Evolutionary conservation across 1,139 yeast species (phyloP).

Genomic region (Diutina pseudorugosa): DNA sequence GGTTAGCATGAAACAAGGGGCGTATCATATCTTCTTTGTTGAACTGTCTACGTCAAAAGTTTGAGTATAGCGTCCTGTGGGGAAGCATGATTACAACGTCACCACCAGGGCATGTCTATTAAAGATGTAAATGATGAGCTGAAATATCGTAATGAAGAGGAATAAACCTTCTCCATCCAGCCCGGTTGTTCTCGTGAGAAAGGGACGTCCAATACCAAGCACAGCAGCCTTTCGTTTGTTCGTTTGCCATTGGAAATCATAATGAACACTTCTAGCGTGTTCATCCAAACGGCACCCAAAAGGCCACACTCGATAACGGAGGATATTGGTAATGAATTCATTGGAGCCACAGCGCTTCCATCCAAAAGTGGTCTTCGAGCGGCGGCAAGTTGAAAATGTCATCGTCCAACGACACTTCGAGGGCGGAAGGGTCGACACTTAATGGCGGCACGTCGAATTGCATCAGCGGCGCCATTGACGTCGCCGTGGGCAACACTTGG

Average conservation of each 20-base stretch:
- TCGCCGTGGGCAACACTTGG: not conserved
- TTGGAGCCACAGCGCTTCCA: not conserved
- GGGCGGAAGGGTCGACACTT: not conserved
- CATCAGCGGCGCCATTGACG: not conserved
- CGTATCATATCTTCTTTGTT: too few species aligned
- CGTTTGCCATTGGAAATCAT: not conserved
- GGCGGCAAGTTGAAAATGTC: not conserved
- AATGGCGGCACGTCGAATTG: too few species aligned
- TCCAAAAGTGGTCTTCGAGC: not conserved
- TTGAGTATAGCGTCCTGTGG: too few species aligned
- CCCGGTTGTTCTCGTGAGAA: not conserved
- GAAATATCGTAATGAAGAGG: not conserved
- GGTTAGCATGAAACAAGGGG: too few species aligned
- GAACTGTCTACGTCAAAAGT: too few species aligned
- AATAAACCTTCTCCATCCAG: not conserved
- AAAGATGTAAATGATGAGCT: not conserved
- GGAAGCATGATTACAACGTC: not conserved
- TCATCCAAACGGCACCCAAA: too few species aligned
- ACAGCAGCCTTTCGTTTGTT: not conserved
- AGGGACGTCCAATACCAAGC: not conserved
- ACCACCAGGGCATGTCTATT: not conserved
- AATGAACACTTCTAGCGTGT: not conserved
- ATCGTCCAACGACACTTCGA: not conserved
- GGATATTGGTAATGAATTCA: too few species aligned
- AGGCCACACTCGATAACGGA: too few species aligned